phyloP scores from a whole-genome alignment of 73 alveolate species.

The Paramecium tetraurelia region DNA sequence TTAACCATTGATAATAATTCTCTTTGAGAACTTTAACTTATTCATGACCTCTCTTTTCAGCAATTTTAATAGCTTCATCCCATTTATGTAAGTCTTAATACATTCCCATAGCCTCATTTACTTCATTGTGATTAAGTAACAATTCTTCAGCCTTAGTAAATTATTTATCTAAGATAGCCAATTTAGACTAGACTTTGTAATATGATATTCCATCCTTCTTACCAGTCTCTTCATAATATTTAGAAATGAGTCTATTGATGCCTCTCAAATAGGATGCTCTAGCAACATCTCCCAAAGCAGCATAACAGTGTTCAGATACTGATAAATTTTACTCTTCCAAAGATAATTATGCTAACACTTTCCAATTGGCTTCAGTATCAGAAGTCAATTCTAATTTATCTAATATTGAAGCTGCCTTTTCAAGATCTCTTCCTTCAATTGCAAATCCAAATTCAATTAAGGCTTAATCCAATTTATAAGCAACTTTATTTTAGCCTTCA shows the following conservation, averaged over 20 bases:
- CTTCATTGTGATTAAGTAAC: constrained; percentile 95
- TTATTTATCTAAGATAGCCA: constrained; percentile 97
- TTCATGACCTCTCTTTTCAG: constrained; percentile 99
- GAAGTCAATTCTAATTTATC: constrained; percentile 97
- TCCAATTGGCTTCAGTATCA: constrained; percentile 99
- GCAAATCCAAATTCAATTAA: constrained; percentile 98
- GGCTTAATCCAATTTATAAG: constrained; percentile 95
- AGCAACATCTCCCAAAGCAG: constrained; percentile 99
- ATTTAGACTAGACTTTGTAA: constrained; percentile 97
- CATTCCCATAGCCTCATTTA: constrained; percentile 99
- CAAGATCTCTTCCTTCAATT: constrained; percentile 93
- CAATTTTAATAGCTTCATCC: constrained; percentile 99
- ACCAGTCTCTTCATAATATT: constrained; percentile 64
- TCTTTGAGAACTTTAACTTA: constrained; percentile 95
- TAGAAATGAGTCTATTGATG: constrained; percentile 75
- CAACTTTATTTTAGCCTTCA: constrained; percentile 91
- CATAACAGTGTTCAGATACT: constrained; percentile 99
- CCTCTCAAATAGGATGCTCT: constrained; percentile 92
- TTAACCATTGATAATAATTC: constrained; percentile 98
- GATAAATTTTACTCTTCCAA: constrained; percentile 94
- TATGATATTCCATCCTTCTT: constrained; percentile 92
- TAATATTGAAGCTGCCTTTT: constrained; percentile 93
- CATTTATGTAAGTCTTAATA: constrained; percentile 99
- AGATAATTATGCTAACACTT: constrained; percentile 94
- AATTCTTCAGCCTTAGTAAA: constrained; percentile 99